Percentiles rank a stretch among this genome's conserved stretches.
Evolutionary conservation across 176 grass and related monocot species (phyloP).

Genomic region (Bothriochloa decipiens): DNA sequence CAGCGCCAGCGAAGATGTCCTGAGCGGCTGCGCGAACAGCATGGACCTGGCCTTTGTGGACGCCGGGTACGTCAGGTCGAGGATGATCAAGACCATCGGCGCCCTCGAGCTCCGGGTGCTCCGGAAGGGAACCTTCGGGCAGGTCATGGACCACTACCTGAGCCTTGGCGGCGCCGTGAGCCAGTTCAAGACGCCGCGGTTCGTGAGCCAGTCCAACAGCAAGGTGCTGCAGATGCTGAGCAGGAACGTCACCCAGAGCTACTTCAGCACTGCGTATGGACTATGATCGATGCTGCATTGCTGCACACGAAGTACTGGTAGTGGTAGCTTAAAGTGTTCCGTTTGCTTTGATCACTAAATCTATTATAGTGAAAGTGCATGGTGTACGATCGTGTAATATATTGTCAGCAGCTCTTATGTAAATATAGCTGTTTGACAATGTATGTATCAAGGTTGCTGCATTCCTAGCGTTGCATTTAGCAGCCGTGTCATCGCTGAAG

Average conservation of each 20-base stretch:
- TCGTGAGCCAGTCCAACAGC: slow-evolving; percentile 54
- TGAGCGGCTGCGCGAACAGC: slow-evolving; percentile 66
- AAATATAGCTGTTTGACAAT: neutral
- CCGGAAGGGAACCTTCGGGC: slow-evolving; percentile 67
- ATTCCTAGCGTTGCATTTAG: neutral
- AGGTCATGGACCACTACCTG: slow-evolving; percentile 76
- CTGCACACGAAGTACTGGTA: neutral
- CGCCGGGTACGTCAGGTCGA: slow-evolving; percentile 69
- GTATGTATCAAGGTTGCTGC: neutral
- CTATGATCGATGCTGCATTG: slow-evolving; percentile 21
- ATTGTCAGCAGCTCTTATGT: neutral
- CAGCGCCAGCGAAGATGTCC: slow-evolving; percentile 46
- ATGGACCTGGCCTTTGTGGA: slow-evolving; percentile 81
- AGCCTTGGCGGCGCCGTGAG: slow-evolving; percentile 62
- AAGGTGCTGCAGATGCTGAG: slow-evolving; percentile 78
- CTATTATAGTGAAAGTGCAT: neutral
- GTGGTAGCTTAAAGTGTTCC: neutral
- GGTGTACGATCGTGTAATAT: neutral
- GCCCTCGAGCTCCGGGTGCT: slow-evolving; percentile 82
- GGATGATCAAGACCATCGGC: slow-evolving; percentile 72
- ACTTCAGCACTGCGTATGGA: slow-evolving; percentile 79
- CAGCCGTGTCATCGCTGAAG: neutral
- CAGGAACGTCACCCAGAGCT: slow-evolving; percentile 55
- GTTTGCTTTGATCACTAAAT: slow-evolving; percentile 1
- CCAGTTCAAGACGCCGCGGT: slow-evolving; percentile 95